Evolutionary conservation across 768 basidiomycete genomes (phyloP).

Genomic region (Coprinellus micaceus): DNA sequence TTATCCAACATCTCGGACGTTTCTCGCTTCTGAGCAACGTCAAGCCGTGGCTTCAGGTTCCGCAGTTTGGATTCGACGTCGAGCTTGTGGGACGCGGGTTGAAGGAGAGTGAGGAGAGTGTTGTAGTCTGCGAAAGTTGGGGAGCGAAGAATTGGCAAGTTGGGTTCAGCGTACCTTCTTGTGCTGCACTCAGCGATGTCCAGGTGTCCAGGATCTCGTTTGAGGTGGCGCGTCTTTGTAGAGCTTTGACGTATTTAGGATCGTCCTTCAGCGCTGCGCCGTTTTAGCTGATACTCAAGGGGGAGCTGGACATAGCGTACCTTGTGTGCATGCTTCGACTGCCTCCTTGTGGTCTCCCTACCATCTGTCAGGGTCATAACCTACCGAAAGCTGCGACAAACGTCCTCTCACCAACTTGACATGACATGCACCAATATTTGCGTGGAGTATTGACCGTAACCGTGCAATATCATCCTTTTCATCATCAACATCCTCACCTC

Average conservation of each 20-base stretch:
- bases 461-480: conserved; percentile 8
- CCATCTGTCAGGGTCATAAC: conserved; percentile 1
- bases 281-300: neutral
- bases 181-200: conserved; percentile 75
- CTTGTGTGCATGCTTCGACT: conserved; percentile 77
- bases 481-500: conserved; percentile 9
- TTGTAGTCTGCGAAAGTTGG: conserved; percentile 62
- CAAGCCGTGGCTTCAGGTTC: conserved; percentile 62
- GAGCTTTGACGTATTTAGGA: conserved; percentile 79
- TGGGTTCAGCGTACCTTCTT: conserved; percentile 60
- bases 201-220: conserved; percentile 81
- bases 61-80: conserved; percentile 49
- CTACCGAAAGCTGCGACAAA: conserved; percentile 3
- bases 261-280: conserved; percentile 78
- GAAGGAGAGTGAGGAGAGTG: conserved; percentile 60
- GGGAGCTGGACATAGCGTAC: conserved; percentile 28
- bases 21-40: conserved; percentile 78
- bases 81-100: conserved; percentile 42
- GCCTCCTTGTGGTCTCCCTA: conserved; percentile 79
- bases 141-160: neutral
- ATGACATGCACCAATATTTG: conserved; percentile 87
- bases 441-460: conserved; percentile 64
- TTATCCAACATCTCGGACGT: conserved; percentile 91
- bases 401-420: conserved; percentile 76
- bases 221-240: conserved; percentile 83